phyloP scores from a whole-genome alignment of 2,329 filamentous ascomycete genomes.

The Pestalotiopsis sp. region DNA sequence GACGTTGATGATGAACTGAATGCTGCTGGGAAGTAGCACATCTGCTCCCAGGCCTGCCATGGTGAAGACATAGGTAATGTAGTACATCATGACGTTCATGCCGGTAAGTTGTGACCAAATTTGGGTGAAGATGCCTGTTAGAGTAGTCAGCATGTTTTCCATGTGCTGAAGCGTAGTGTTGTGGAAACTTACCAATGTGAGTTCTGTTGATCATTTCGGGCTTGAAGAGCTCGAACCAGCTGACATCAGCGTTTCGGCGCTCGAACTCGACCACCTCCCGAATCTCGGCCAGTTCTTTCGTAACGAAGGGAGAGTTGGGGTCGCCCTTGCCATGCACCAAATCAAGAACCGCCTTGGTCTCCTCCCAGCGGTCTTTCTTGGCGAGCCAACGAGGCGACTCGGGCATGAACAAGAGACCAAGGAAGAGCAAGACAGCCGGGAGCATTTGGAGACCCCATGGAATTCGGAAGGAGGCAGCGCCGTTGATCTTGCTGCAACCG shows the following conservation, averaged over 20 bases:
- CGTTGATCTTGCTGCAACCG: slow-evolving; percentile 44
- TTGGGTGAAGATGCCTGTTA: slow-evolving; percentile 63
- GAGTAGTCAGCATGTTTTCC: background rate
- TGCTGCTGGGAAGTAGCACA: slow-evolving; percentile 66
- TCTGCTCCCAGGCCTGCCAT: slow-evolving; percentile 70
- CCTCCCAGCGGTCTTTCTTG: slow-evolving; percentile 49
- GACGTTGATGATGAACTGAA: slow-evolving; percentile 81
- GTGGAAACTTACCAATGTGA: slow-evolving; percentile 53
- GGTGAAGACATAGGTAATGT: slow-evolving; percentile 70
- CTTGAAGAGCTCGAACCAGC: slow-evolving; percentile 72
- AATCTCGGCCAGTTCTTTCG: slow-evolving; percentile 72
- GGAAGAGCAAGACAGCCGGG: slow-evolving; percentile 43
- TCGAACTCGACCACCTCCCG: slow-evolving; percentile 75
- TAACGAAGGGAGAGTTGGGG: slow-evolving; percentile 65
- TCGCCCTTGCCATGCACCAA: slow-evolving; percentile 69
- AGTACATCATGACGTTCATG: slow-evolving; percentile 78
- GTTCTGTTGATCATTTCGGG: slow-evolving; percentile 77
- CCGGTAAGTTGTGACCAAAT: slow-evolving; percentile 78
- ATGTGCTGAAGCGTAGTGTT: background rate
- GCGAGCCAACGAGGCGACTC: slow-evolving; percentile 55
- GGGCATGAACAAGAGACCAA: slow-evolving; percentile 45
- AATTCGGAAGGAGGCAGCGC: slow-evolving; percentile 50
- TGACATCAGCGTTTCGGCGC: slow-evolving; percentile 67
- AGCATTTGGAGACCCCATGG: slow-evolving; percentile 53
- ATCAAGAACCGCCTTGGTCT: slow-evolving; percentile 49